Percentiles rank a stretch among this genome's conserved stretches.
Evolutionary conservation across 331 rosid genomes (phyloP).

Genomic region (Rhamnella rubrinervis): DNA sequence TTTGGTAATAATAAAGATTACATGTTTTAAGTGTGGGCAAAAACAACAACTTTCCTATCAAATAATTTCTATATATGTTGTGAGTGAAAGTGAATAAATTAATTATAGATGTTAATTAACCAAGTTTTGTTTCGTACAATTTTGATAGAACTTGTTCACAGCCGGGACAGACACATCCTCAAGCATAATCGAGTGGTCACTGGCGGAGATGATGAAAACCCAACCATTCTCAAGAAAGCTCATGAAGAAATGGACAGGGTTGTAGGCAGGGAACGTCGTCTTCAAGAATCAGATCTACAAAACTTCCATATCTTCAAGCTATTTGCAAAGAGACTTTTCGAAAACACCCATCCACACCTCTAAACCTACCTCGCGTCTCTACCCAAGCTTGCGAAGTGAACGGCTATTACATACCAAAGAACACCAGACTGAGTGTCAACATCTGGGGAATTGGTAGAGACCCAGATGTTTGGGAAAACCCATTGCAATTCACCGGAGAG

Average conservation of each 20-base stretch:
- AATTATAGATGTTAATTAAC: too few relatives aligned
- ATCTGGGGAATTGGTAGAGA: slow-evolving; percentile 59
- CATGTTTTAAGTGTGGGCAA: too few relatives aligned
- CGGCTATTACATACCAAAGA: slow-evolving; percentile 47
- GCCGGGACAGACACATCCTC: slow-evolving; percentile 55
- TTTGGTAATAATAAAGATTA: too few relatives aligned
- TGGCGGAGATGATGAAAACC: slow-evolving; percentile 48
- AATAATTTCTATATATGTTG: too few relatives aligned
- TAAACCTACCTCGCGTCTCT: slow-evolving; percentile 44
- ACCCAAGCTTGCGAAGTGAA: slow-evolving; percentile 35
- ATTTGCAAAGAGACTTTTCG: slow-evolving; percentile 51
- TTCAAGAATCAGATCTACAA: slow-evolving; percentile 29
- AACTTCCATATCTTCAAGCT: slow-evolving; percentile 43
- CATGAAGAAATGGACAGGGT: slow-evolving; percentile 48
- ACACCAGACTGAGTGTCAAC: slow-evolving; percentile 42
- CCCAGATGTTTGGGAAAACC: slow-evolving; percentile 41
- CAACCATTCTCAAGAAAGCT: slow-evolving; percentile 30
- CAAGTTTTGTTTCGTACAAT: too few relatives aligned
- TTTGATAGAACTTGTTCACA: slow-evolving; percentile 40
- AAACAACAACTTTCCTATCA: too few relatives aligned
- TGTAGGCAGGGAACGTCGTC: slow-evolving; percentile 31
- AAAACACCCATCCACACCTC: slow-evolving; percentile 53
- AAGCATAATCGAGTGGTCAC: slow-evolving; percentile 54
- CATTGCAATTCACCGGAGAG: slow-evolving; percentile 49
- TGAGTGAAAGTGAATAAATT: too few relatives aligned